Evolutionary conservation across 2,329 filamentous ascomycete genomes (phyloP).

Genomic region (Colletotrichum horii): DNA sequence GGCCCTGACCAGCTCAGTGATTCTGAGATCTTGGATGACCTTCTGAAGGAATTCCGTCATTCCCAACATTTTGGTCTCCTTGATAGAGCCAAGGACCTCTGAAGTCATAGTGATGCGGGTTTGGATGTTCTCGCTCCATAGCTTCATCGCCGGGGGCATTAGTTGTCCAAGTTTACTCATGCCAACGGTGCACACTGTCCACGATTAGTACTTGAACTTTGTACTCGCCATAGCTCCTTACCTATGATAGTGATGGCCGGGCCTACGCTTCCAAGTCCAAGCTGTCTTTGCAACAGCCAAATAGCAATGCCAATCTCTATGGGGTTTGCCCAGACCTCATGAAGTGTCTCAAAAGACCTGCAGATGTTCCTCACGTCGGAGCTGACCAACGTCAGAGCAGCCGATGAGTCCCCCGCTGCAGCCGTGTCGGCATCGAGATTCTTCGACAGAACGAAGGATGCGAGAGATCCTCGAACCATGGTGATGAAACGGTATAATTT

Average conservation of each 20-base stretch:
- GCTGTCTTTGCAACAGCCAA: conserved; percentile 34
- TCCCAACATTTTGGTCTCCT: conserved; percentile 37
- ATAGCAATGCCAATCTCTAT: conserved; percentile 35
- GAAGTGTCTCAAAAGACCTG: conserved; percentile 24
- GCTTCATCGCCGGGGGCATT: conserved; percentile 31
- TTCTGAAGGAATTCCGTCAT: conserved; percentile 23
- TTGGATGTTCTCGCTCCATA: conserved; percentile 33
- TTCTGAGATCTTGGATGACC: conserved; percentile 21
- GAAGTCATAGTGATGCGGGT: conserved; percentile 31
- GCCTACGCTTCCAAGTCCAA: conserved; percentile 35
- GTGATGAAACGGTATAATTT: conserved; percentile 30
- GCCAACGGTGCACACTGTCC: conserved; percentile 28
- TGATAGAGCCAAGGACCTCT: conserved; percentile 32
- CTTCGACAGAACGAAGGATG: background rate
- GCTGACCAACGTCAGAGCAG: conserved; percentile 27
- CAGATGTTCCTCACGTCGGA: conserved; percentile 28
- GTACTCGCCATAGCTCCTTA: background rate
- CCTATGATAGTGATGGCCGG: conserved; percentile 36
- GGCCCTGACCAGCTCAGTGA: conserved; percentile 24
- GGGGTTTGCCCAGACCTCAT: conserved; percentile 34
- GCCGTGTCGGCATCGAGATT: background rate
- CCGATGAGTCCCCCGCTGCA: background rate
- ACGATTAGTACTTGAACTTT: background rate
- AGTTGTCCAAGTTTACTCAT: conserved; percentile 26
- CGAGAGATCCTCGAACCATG: conserved; percentile 2